Evolutionary conservation across 2,329 filamentous ascomycete genomes (phyloP), one percentile per base, ranked within the genome.

Genomic region (Fusarium cyanostomum): DNA sequence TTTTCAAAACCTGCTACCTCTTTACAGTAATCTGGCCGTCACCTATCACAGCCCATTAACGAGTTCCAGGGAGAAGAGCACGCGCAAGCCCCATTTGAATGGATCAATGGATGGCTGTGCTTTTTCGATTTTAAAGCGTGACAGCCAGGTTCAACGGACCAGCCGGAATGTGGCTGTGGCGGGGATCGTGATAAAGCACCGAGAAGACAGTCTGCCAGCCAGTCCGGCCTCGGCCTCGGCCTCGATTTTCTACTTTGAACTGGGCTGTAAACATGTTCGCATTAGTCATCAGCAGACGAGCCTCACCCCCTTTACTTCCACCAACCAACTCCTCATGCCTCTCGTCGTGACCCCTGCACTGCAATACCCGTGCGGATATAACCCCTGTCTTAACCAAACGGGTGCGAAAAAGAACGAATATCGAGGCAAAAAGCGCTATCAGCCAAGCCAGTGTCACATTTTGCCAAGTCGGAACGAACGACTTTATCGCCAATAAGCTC

Each of bases 401-500:
- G 21, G 21, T 21, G 21, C 21, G 21, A 21, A 21, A 21, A 21
- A 4, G 21, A 21, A 21, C 21, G 21, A 21, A 21, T 21, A 21
- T 21, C 21, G 21, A 21, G 18, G 11, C 3, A 13, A 34, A 16
- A 46, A 48, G 16, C 9, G 24, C n/a, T 18, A n/a, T n/a, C n/a
- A n/a, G n/a, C 33, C 49, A 21, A 21, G 24, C 16, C 26, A 27
- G 34, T 43, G 45, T 34, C 31, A 4, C 21, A 21, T 34, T 30
- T 13, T 59, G 68, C 67, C 68, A 70, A 69, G 68, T 63, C 67
- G 60, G 65, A 55, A 44, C 48, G 58, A 48, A 59, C 41, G 49
- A 68, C 62, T 71, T 30, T 71, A 71, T 71, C 62, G 43, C 35
- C 54, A 60, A 67, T 68, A 71, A 71, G 68, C 68, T 71, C 62